These are phyloP conservation scores for Acephala macrosclerotiorum DNA, from an alignment of 2,329 filamentous ascomycete species.

Conservation along the genomic window DNA sequence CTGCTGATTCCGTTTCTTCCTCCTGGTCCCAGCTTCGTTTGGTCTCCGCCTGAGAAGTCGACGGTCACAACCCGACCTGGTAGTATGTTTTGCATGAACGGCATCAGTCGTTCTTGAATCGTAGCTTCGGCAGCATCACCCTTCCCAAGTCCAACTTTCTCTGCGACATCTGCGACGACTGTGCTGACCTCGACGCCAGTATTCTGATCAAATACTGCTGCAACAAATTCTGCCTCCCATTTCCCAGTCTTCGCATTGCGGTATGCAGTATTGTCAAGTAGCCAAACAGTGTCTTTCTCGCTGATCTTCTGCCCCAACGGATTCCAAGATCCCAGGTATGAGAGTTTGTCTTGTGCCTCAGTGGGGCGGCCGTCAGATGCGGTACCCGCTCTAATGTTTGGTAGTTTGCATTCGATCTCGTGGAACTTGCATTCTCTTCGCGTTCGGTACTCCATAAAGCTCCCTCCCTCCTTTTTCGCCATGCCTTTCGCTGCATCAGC, in stretches of 20 bases:
- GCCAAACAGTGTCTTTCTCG: slow-evolving; percentile 76
- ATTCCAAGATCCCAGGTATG: slow-evolving; percentile 59
- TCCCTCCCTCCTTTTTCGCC: slow-evolving; percentile 15
- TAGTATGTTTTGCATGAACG: slow-evolving; percentile 80
- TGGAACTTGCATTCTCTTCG: slow-evolving; percentile 57
- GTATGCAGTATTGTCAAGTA: slow-evolving; percentile 90
- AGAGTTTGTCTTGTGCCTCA: slow-evolving; percentile 50
- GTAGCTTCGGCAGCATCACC: slow-evolving; percentile 65
- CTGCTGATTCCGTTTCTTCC: slow-evolving; percentile 75
- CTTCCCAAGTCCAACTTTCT: slow-evolving; percentile 68
- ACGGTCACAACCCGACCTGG: slow-evolving; percentile 74
- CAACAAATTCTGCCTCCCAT: slow-evolving; percentile 86
- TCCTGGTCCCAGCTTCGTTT: slow-evolving; percentile 70
- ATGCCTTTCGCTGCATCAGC: slow-evolving; percentile 21
- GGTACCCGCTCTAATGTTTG: slow-evolving; percentile 43
- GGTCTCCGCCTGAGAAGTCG: slow-evolving; percentile 55
- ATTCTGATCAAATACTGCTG: slow-evolving; percentile 80
- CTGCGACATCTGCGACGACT: slow-evolving; percentile 73
- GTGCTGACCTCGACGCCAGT: slow-evolving; percentile 72
- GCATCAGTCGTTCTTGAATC: slow-evolving; percentile 73
- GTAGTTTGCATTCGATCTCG: slow-evolving; percentile 56
- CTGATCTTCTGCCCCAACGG: slow-evolving; percentile 67
- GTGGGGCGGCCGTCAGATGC: slow-evolving; percentile 36
- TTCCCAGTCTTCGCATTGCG: slow-evolving; percentile 54
- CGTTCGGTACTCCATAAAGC: slow-evolving; percentile 56